phyloP scores from a whole-genome alignment of 1,284 basidiomycete genomes.

The Ceratobasidium sp. region DNA sequence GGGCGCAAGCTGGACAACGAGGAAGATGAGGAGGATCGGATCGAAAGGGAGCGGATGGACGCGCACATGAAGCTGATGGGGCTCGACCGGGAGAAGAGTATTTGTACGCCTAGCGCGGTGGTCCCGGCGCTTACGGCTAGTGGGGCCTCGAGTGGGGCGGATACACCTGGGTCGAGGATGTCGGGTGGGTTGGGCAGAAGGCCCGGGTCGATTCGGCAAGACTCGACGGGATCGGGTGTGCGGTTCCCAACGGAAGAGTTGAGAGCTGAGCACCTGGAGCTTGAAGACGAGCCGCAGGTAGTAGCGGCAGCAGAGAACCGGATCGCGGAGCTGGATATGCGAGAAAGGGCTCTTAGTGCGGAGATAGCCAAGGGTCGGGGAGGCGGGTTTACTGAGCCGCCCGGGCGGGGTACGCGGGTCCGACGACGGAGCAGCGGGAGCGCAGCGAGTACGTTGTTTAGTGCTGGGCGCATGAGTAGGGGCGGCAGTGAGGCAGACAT shows the following conservation, averaged over 20 bases:
- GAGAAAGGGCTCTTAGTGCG: conserved; percentile 71
- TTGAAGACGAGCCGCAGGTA: conserved; percentile 75
- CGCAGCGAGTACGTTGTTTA: conserved; percentile 43
- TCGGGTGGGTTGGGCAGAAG: conserved; percentile 17
- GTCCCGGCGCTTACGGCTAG: conserved; percentile 48
- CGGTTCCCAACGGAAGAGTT: conserved; percentile 53
- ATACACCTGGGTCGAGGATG: conserved; percentile 54
- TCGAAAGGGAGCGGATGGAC: conserved; percentile 80
- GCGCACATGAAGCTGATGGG: conserved; percentile 94
- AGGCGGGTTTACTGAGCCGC: conserved; percentile 79
- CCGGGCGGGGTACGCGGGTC: conserved; percentile 54
- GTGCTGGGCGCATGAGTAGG: conserved; percentile 38
- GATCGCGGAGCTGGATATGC: conserved; percentile 73
- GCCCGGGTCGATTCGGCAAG: conserved; percentile 57
- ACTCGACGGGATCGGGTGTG: conserved; percentile 46
- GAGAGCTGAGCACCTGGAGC: conserved; percentile 53
- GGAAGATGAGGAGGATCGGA: conserved; percentile 87
- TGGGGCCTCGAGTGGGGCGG: conserved; percentile 47
- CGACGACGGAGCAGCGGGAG: conserved; percentile 63
- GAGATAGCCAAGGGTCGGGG: conserved; percentile 75
- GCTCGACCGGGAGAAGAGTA: conserved; percentile 58
- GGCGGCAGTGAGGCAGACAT: conserved; percentile 34
- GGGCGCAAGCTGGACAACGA: conserved; percentile 77
- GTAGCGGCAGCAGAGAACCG: conserved; percentile 75
- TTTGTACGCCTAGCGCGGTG: conserved; percentile 54